Evolutionary conservation across 106 monocot species (phyloP), one percentile per base, ranked within the genome.

Genomic region (Allium fistulosum): DNA sequence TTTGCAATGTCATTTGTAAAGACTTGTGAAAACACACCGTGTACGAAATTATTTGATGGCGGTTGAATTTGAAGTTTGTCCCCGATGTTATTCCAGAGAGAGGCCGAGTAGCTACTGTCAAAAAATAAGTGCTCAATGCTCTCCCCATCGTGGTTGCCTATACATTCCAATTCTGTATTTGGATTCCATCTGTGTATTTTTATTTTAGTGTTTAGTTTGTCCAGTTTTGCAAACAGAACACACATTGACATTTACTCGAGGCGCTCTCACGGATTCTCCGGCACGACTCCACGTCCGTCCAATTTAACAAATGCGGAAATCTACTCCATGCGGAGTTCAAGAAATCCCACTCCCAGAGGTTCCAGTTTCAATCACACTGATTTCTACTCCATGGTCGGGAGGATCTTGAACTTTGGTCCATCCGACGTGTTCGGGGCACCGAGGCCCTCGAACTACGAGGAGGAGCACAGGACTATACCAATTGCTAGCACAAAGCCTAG

Each of bases 221-320:
- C 22, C 22, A 22, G 22, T 22, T 22, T 22, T 22, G 22, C 22
- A 0, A 22, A 22, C 22, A 22, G 22, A 22, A 22, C 22, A 22
- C 22, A 22, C 22, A 22, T 22, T 22, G 72, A 72, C n/a, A 65
- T 70, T 12, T 73, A 59, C 37, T 78, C 75, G 7, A 57, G 69
- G 13, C 63, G 69, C 49, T 80, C 79, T 7, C 62, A 58, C 0
- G 74, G 65, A 48, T 57, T 66, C 26, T 66, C 65, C 6, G 27
- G 49, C 26, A 57, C 72, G 14, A 84, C 84, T 4, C 84, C 80
- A 26, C 49, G 84, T 47, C 80, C 84, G 10, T 84, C 84, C 1
- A 84, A 80, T 51, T 74, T 84, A 17, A 84, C 84, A 6, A 80
- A 80, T 9, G 84, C 80, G 9, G 80, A 84, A 77, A 74, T 74